Percentiles rank a stretch among this genome's conserved stretches.
phyloP scores from a whole-genome alignment of 1,139 yeast genomes.

The Lodderomyces theae region DNA sequence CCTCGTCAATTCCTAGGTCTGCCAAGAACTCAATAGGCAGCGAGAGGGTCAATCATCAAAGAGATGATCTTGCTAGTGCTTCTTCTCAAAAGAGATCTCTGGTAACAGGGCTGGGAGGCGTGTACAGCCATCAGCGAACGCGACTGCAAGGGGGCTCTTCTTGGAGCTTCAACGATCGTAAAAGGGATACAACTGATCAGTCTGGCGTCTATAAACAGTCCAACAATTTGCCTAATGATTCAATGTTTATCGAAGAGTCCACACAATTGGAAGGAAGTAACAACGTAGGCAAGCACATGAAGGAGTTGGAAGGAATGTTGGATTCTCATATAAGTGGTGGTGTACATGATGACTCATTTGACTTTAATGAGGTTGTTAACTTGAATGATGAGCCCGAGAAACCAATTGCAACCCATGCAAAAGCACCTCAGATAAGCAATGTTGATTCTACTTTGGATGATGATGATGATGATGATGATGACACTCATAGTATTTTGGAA shows the following conservation, averaged over 20 bases:
- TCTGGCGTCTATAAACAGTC: neutral
- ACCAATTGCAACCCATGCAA: neutral
- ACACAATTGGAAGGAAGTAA: slow-evolving; percentile 12
- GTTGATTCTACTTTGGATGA: neutral
- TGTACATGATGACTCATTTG: slow-evolving; percentile 11
- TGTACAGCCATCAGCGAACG: neutral
- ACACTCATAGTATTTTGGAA: neutral
- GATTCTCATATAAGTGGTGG: slow-evolving; percentile 19
- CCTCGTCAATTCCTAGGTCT: neutral
- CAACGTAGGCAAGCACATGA: slow-evolving; percentile 31
- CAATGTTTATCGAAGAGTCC: slow-evolving; percentile 13
- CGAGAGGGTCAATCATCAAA: neutral
- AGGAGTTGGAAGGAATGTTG: slow-evolving; percentile 43
- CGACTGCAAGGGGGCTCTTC: slow-evolving; percentile 1
- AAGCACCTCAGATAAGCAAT: neutral
- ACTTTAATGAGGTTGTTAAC: slow-evolving; percentile 4
- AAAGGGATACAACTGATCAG: neutral
- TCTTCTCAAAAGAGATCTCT: neutral
- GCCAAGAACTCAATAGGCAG: neutral
- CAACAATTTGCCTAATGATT: neutral
- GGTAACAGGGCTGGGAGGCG: neutral
- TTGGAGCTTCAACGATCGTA: neutral
- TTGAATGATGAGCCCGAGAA: slow-evolving; percentile 2
- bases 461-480: no score
- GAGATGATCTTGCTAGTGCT: neutral